Conservation (phyloP, 2,329 filamentous ascomycete genomes). For the Pseudomassariella vexata region DNA sequence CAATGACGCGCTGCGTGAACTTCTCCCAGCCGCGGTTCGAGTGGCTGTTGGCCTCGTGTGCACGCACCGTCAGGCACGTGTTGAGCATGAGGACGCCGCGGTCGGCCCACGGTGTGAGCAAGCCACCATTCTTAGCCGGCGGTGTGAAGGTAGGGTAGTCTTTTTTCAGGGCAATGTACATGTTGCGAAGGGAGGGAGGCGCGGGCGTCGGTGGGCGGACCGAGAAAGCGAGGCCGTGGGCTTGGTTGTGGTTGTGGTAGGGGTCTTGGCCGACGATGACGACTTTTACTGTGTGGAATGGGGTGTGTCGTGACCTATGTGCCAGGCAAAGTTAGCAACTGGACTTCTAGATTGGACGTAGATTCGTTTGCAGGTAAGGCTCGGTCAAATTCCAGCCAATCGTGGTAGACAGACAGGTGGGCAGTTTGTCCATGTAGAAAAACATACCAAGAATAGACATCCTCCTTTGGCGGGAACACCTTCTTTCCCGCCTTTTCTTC, state of each 20-base stretch:
- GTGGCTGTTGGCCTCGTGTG: slow-evolving; percentile 83
- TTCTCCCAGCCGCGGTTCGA: slow-evolving; percentile 84
- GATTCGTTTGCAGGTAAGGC: too few relatives aligned
- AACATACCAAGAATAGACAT: slow-evolving; percentile 88
- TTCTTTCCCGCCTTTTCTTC: slow-evolving; percentile 71
- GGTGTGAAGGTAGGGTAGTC: slow-evolving; percentile 78
- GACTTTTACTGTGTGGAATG: slow-evolving; percentile 80
- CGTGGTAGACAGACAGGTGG: too few relatives aligned
- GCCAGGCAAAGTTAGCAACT: too few relatives aligned
- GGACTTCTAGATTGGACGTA: too few relatives aligned
- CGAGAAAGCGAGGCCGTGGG: slow-evolving; percentile 93
- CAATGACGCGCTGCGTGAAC: slow-evolving; percentile 88
- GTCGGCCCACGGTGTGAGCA: slow-evolving; percentile 90
- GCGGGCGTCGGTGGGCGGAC: slow-evolving; percentile 83
- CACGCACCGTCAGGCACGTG: slow-evolving; percentile 88
- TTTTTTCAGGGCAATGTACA: slow-evolving; percentile 81
- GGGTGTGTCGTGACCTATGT: slow-evolving; percentile 89
- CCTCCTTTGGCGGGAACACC: slow-evolving; percentile 80
- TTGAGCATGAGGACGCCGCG: slow-evolving; percentile 90
- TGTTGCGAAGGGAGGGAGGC: slow-evolving; percentile 87
- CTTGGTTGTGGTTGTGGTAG: slow-evolving; percentile 93
- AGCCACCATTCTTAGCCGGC: slow-evolving; percentile 72
- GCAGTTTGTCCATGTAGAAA: not conserved
- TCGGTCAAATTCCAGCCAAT: too few relatives aligned
- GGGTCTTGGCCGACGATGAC: slow-evolving; percentile 96